Evolutionary conservation across 768 basidiomycete genomes (phyloP).

Genomic region (Lactifluus subvellereus): DNA sequence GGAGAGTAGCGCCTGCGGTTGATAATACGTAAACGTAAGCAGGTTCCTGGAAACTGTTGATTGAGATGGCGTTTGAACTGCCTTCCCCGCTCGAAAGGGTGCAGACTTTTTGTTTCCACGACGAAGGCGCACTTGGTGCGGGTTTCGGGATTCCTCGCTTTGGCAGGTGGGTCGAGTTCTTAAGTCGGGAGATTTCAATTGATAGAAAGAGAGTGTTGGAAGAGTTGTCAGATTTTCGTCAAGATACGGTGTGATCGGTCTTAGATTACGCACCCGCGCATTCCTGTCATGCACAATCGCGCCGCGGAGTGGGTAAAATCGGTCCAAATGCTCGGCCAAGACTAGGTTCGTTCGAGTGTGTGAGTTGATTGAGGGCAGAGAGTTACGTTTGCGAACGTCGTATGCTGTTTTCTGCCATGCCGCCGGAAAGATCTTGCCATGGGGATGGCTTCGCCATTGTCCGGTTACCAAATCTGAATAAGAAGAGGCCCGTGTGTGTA

Average conservation of each 20-base stretch:
- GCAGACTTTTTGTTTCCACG: neutral
- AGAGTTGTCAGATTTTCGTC: slow-evolving; percentile 17
- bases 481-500: neutral
- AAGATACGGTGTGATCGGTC: slow-evolving; percentile 21
- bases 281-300: neutral
- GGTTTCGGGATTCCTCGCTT: slow-evolving; percentile 13
- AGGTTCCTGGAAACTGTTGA: slow-evolving; percentile 9
- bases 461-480: slow-evolving; percentile 19
- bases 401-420: neutral
- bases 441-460: slow-evolving; percentile 18
- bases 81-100: neutral
- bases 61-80: neutral
- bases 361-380: no score
- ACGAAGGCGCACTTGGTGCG: slow-evolving; percentile 17
- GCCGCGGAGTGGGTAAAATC: slow-evolving; percentile 16
- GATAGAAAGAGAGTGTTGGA: neutral
- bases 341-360: neutral
- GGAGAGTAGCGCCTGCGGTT: neutral
- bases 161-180: slow-evolving; percentile 13
- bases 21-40: slow-evolving; percentile 14
- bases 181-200: slow-evolving; percentile 18
- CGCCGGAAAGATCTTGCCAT: slow-evolving; percentile 15
- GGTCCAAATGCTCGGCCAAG: slow-evolving; percentile 9
- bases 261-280: slow-evolving; percentile 8
- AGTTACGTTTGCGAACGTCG: no score